These are phyloP conservation scores for Parachaetomium inaequale DNA, from an alignment of 495 filamentous ascomycete genomes.

Conservation along the genomic window DNA sequence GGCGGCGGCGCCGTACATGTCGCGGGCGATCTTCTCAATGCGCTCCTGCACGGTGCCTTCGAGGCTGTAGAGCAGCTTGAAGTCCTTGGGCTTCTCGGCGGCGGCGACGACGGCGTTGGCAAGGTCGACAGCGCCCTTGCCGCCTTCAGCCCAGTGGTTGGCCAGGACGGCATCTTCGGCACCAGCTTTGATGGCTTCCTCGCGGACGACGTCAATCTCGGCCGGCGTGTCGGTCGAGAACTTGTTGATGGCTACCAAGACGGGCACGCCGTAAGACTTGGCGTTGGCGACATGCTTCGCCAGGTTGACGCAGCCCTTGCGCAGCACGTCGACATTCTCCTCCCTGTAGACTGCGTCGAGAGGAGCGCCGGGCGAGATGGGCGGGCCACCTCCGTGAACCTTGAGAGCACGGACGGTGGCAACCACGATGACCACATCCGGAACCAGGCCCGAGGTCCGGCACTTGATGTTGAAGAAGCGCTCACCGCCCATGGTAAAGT, in stretches of 20 bases:
- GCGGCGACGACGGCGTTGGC: conserved; percentile 83
- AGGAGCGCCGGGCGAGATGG: conserved; percentile 79
- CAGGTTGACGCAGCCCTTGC: conserved; percentile 86
- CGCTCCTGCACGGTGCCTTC: conserved; percentile 81
- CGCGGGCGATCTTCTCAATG: conserved; percentile 83
- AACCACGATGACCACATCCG: conserved; percentile 91
- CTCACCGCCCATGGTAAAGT: conserved; percentile 99
- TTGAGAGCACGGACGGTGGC: conserved; percentile 94
- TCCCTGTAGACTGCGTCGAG: conserved; percentile 82
- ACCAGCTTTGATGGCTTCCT: conserved; percentile 88
- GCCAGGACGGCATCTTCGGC: conserved; percentile 90
- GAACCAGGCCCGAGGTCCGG: conserved; percentile 84
- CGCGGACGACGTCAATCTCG: conserved; percentile 81
- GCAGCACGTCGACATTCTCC: conserved; percentile 87
- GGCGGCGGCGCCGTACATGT: conserved; percentile 88
- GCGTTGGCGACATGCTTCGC: conserved; percentile 93
- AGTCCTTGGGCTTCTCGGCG: conserved; percentile 79
- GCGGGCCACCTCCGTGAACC: conserved; percentile 91
- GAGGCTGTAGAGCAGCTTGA: conserved; percentile 80
- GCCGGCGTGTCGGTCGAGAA: conserved; percentile 92
- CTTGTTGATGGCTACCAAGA: conserved; percentile 97
- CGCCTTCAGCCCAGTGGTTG: conserved; percentile 97
- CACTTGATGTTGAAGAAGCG: conserved; percentile 99
- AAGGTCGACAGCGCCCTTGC: conserved; percentile 83
- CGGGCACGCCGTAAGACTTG: conserved; percentile 80